A percentile compares a stretch with the other conserved stretches of the same genome.
Evolutionary conservation across 2,329 filamentous ascomycete species (phyloP).

Genomic region (Clonostachys solani): DNA sequence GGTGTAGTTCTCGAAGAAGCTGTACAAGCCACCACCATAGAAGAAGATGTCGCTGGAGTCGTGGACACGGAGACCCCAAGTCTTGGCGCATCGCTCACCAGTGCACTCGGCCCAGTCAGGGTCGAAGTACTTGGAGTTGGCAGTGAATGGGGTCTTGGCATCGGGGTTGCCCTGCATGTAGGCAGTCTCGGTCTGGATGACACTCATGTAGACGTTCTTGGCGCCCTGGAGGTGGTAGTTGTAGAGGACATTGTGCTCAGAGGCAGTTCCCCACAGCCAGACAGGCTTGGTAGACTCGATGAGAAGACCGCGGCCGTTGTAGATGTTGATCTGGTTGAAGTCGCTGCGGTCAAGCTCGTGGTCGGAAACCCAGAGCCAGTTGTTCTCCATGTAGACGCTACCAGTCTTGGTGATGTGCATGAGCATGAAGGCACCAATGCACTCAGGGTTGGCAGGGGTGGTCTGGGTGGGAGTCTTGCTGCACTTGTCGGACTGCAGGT

Average conservation of each 20-base stretch:
- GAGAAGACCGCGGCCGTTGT: constrained; percentile 79
- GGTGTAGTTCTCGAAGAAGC: constrained; percentile 78
- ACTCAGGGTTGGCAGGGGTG: constrained; percentile 59
- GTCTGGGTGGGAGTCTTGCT: constrained; percentile 66
- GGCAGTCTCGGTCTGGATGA: constrained; percentile 87
- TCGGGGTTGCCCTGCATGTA: constrained; percentile 84
- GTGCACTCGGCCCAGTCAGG: constrained; percentile 64
- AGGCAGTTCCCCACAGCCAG: constrained; percentile 78
- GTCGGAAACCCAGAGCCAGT: constrained; percentile 87
- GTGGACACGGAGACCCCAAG: constrained; percentile 71
- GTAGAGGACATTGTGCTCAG: constrained; percentile 64
- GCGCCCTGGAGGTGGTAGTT: constrained; percentile 84
- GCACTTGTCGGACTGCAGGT: constrained; percentile 77
- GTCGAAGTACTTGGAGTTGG: constrained; percentile 55
- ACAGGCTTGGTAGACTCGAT: constrained; percentile 71
- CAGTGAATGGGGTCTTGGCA: constrained; percentile 60
- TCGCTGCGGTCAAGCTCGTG: constrained; percentile 77
- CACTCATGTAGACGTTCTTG: constrained; percentile 73
- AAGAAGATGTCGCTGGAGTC: constrained; percentile 64
- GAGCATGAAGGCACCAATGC: constrained; percentile 70
- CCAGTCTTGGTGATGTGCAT: constrained; percentile 59
- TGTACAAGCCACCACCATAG: constrained; percentile 74
- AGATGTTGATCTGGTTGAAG: constrained; percentile 79
- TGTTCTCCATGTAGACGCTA: constrained; percentile 81
- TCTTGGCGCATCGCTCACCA: constrained; percentile 58